Evolutionary conservation across 352 stramenopile species (phyloP), one percentile per base, ranked within the genome.

Genomic region (Phytopythium oedochilum): DNA sequence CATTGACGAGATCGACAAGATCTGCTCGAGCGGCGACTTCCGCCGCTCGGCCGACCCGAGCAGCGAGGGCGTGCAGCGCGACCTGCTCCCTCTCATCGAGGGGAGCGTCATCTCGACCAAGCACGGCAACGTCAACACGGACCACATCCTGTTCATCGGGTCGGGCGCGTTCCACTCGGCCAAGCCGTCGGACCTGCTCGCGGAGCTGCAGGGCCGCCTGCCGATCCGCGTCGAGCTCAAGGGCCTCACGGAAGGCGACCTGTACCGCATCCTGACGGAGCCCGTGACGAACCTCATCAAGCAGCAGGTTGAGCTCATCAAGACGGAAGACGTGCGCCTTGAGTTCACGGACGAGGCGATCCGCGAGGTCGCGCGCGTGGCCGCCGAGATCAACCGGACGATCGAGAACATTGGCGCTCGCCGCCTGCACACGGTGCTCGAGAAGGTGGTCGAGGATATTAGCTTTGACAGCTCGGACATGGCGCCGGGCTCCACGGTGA

Each of bases 1-100:
- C 69, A 99, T 99, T 61, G 97, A 99, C 74, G 97, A 99, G 69
- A 99, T 99, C 60, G 97, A 99, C 73, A 99, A 99, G 78, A 99
- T 99, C 61, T 98, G 96, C 67, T 98, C 95, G 39, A 94, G 86
- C 29, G 92, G 91, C 57, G 95, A 98, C 66, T 97, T 94, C 67
- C 78, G 89, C 54, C 78, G 89, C 43, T 87, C 88, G 15, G 95
- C 96, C 0, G 97, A 99, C 69, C 97, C 97, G 8, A 98, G 92
- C 68, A 97, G 95, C 44, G 97, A 99, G 66, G 97, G 97, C 35
- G 97, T 99, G 36, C 97, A 99, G 78, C 92, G 97, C 54, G 97
- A 99, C 61, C 62, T 99, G 55, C 77, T 99, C 51, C 97, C 97
- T 40, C 75, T 99, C 22, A 98, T 99, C 59, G 97, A 99, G 86